These are phyloP conservation scores for Ramularia collo-cygni DNA, from an alignment of 2,329 filamentous ascomycete genomes.

Conservation along the genomic window DNA sequence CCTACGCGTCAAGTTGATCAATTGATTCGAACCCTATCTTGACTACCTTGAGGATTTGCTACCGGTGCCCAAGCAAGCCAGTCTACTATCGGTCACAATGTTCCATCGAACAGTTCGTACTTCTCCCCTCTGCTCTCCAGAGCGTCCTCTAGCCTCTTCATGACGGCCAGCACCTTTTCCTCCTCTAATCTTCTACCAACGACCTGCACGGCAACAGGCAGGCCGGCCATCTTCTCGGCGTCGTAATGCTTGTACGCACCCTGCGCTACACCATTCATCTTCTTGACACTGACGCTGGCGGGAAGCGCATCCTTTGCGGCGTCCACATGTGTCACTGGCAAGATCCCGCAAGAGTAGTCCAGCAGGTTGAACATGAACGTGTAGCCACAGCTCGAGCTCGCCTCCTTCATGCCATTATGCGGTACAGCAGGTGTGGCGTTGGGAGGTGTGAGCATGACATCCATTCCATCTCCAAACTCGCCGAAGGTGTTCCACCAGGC, in stretches of 20 bases:
- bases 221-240: slow-evolving; percentile 71
- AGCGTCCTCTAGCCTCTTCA: slow-evolving; percentile 71
- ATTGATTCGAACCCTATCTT: too few species aligned
- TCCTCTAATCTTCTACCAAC: slow-evolving; percentile 75
- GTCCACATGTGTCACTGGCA: slow-evolving; percentile 83
- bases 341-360: slow-evolving; percentile 75
- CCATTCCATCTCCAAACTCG: slow-evolving; percentile 42
- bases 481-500: slow-evolving; percentile 70
- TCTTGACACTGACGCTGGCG: slow-evolving; percentile 50
- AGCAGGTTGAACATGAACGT: slow-evolving; percentile 90
- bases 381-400: slow-evolving; percentile 81
- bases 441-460: slow-evolving; percentile 75
- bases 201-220: slow-evolving; percentile 81
- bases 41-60: too few species aligned
- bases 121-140: slow-evolving; percentile 50
- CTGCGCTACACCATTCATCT: slow-evolving; percentile 69
- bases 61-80: too few species aligned
- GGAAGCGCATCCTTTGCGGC: slow-evolving; percentile 60
- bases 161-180: slow-evolving; percentile 76
- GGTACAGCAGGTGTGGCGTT: slow-evolving; percentile 88
- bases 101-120: slow-evolving; percentile 42
- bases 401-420: slow-evolving; percentile 78
- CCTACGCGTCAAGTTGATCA: too few species aligned
- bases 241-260: slow-evolving; percentile 86
- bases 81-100: too few species aligned